phyloP scores from a whole-genome alignment of 306 rosid genomes.

The Sechiopsis laciniata region DNA sequence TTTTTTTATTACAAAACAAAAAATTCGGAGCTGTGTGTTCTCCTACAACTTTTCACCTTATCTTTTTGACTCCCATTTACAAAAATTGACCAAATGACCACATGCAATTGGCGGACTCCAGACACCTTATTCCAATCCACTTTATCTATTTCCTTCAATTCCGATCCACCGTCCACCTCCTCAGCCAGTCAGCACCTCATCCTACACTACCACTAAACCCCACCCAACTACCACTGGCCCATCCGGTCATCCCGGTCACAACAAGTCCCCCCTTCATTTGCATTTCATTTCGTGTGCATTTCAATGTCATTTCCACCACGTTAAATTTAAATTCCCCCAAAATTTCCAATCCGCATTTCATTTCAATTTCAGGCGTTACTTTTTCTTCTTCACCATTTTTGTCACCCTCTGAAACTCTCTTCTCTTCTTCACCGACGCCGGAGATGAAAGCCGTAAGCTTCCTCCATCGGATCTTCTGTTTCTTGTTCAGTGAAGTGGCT shows the following conservation, averaged over 20 bases:
- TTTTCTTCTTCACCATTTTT: conserved; percentile 15
- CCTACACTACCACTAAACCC: background rate
- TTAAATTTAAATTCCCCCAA: conserved; percentile 42
- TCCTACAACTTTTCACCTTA: conserved; percentile 18
- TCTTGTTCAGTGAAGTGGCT: background rate
- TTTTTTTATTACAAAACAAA: too few species aligned
- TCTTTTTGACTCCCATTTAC: conserved; percentile 15
- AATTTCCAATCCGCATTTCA: conserved; percentile 34
- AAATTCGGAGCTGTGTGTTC: too few species aligned
- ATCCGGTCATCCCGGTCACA: conserved; percentile 28
- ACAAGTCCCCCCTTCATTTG: conserved; percentile 32
- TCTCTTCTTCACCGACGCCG: conserved; percentile 31
- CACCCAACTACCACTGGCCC: conserved; percentile 21
- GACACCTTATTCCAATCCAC: background rate
- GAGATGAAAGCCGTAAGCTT: conserved; percentile 41
- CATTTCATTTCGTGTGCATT: conserved; percentile 66
- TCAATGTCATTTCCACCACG: conserved; percentile 41
- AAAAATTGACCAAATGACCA: conserved; percentile 13
- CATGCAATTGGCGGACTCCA: conserved; percentile 17
- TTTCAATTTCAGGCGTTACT: conserved; percentile 39
- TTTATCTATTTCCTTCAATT: background rate
- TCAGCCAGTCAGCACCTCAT: conserved; percentile 3
- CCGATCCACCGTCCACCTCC: conserved; percentile 15
- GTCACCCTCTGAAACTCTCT: conserved; percentile 21
- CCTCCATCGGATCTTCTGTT: conserved; percentile 24